Conservation (phyloP, 2,329 filamentous ascomycete genomes). For the Ophiostoma ulmi region DNA sequence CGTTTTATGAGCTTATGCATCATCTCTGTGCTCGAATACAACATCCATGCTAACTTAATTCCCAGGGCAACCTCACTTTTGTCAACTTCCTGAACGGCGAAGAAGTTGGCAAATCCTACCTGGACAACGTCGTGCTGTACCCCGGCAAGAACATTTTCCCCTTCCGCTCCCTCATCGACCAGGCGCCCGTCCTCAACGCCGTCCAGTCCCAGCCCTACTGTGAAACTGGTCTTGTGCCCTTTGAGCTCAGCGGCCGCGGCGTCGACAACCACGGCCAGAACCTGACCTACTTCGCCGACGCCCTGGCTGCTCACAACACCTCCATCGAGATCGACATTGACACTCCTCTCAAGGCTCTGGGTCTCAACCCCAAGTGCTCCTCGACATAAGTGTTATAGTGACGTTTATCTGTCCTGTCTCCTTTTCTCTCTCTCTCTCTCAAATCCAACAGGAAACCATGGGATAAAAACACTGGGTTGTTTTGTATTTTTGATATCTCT, state of each 20-base stretch:
- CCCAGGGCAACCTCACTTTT: slow-evolving; percentile 58
- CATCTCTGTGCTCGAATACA: neutral
- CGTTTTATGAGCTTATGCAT: neutral
- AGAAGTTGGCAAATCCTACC: slow-evolving; percentile 50
- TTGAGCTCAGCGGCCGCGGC: slow-evolving; percentile 49
- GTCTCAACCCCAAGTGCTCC: slow-evolving; percentile 30
- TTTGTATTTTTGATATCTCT: slow-evolving; percentile 9
- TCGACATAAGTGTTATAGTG: neutral
- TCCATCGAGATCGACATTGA: slow-evolving; percentile 50
- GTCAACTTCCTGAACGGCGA: slow-evolving; percentile 50
- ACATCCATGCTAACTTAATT: neutral
- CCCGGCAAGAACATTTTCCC: slow-evolving; percentile 55
- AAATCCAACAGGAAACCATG: neutral
- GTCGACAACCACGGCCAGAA: slow-evolving; percentile 49
- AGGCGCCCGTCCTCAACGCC: slow-evolving; percentile 44
- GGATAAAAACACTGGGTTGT: slow-evolving; percentile 7
- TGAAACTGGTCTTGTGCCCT: slow-evolving; percentile 49
- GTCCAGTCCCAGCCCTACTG: slow-evolving; percentile 46
- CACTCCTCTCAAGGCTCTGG: slow-evolving; percentile 38
- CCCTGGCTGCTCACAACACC: slow-evolving; percentile 48
- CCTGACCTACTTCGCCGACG: slow-evolving; percentile 52
- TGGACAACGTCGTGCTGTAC: slow-evolving; percentile 53
- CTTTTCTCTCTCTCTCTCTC: neutral
- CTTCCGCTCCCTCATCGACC: slow-evolving; percentile 51
- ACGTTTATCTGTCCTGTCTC: neutral